These are phyloP conservation scores for Penicillium crystallinum DNA, from an alignment of 495 filamentous ascomycete species.

Conservation along the genomic window DNA sequence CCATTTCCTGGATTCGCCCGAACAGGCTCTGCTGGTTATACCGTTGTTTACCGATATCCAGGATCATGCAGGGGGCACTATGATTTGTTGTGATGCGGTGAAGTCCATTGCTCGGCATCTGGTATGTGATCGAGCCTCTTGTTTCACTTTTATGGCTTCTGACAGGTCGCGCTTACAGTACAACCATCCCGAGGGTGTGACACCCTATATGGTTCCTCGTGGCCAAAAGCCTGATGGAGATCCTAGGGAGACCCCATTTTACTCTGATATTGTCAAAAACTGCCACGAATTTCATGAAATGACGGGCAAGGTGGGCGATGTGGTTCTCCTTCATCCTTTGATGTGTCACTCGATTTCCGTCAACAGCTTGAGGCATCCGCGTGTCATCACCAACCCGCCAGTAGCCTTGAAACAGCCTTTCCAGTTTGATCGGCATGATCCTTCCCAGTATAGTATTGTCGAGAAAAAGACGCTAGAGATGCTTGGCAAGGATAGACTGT, in stretches of 20 bases:
- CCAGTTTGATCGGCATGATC: conserved; percentile 56
- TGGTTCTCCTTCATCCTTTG: conserved; percentile 66
- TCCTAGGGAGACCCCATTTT: conserved; percentile 42
- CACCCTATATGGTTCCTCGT: conserved; percentile 58
- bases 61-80: conserved; percentile 60
- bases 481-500: conserved; percentile 52
- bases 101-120: conserved; percentile 53
- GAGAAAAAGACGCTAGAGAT: conserved; percentile 60
- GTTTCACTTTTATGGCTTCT: neutral
- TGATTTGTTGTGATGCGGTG: conserved; percentile 58
- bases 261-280: conserved; percentile 42
- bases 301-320: conserved; percentile 59
- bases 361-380: conserved; percentile 53
- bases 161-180: conserved; percentile 23
- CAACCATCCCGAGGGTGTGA: conserved; percentile 63
- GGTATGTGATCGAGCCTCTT: conserved; percentile 12
- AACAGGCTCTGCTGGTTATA: conserved; percentile 67
- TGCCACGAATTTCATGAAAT: conserved; percentile 59
- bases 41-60: conserved; percentile 64
- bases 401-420: conserved; percentile 60
- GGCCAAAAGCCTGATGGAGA: conserved; percentile 37
- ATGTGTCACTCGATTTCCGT: conserved; percentile 64
- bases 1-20: conserved; percentile 68
- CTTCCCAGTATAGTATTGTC: conserved; percentile 56
- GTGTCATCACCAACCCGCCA: conserved; percentile 71